Percentiles rank a stretch among this genome's conserved stretches.
phyloP scores from a whole-genome alignment of 73 alveolate genomes.

The Paraurostyla sp. region DNA sequence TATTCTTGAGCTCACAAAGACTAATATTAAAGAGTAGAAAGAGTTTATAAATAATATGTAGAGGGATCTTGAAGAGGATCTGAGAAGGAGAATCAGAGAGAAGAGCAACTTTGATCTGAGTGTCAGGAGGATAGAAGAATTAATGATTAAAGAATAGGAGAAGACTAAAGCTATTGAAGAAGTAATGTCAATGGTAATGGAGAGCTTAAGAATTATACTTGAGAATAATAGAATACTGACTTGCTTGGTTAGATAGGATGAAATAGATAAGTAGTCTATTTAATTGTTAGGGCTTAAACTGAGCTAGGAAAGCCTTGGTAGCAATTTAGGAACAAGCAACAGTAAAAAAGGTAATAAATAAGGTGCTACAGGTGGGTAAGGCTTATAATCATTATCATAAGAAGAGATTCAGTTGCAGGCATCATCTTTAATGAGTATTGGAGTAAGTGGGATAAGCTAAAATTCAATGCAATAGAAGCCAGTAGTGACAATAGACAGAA shows the following conservation, averaged over 20 bases:
- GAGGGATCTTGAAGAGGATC: conserved; percentile 71
- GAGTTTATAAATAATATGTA: conserved; percentile 26
- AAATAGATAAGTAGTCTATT: conserved; percentile 58
- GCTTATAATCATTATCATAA: too few relatives aligned
- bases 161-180: not conserved
- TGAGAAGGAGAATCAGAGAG: conserved; percentile 68
- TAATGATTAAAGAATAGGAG: not conserved
- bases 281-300: conserved; percentile 60
- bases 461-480: not conserved
- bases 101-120: conserved; percentile 43
- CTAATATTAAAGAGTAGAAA: not conserved
- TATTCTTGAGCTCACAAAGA: not conserved
- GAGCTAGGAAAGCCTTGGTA: not conserved
- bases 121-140: not conserved
- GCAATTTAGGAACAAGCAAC: not conserved
- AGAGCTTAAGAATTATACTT: conserved; percentile 29
- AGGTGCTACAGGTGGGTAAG: not conserved
- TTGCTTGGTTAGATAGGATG: conserved; percentile 54
- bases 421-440: too few relatives aligned
- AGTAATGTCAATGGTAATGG: conserved; percentile 29
- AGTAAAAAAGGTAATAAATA: not conserved
- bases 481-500: conserved; percentile 53
- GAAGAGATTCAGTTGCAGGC: too few relatives aligned
- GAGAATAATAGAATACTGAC: conserved; percentile 4
- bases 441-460: too few relatives aligned